Base-by-base conservation (phyloP, 768 basidiomycete genomes). In the Kwoniella sp. region DNA sequence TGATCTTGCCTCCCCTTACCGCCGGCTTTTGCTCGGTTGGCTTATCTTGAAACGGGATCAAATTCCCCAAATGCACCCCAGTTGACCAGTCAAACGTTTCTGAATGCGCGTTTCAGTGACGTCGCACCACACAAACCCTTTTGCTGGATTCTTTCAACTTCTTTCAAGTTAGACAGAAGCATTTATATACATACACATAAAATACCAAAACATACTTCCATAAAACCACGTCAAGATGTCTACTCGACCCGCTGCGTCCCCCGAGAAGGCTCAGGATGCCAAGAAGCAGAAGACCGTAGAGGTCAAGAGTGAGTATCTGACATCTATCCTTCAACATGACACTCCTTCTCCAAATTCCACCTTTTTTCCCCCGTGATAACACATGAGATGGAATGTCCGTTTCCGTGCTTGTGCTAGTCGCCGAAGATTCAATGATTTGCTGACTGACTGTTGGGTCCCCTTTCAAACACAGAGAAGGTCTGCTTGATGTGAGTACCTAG, bases 401-500 rank as follows among this genome's bases (percentile, higher is more conserved):
- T n/a, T n/a, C n/a, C n/a, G n/a, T n/a, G n/a, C n/a, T n/a, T n/a
- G n/a, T n/a, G n/a, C n/a, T n/a, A n/a, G n/a, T n/a, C n/a, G n/a
- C n/a, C n/a, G n/a, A n/a, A n/a, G n/a, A n/a, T n/a, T n/a, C n/a
- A n/a, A n/a, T n/a, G n/a, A n/a, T n/a, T n/a, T n/a, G n/a, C n/a
- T n/a, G n/a, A n/a, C n/a, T n/a, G n/a, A n/a, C n/a, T n/a, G n/a
- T n/a, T n/a, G n/a, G n/a, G n/a, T n/a, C n/a, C n/a, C n/a, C n/a
- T 30, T 31, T 20, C 48, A 17, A 23, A 30, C 17, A 22, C 64
- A 82, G 79, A 92, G 84, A 93, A 92, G 84, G 89, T 94, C 81
- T 93, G 92, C 81, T 85, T 93, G 67, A 93, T 93, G 92, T 90
- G 80, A 75, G 88, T 81, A 7, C 12, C 5, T 15, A 31, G 28